Percentiles rank a stretch among this genome's conserved stretches.
phyloP scores from a whole-genome alignment of 768 basidiomycete species.

The Pluteus cervinus region DNA sequence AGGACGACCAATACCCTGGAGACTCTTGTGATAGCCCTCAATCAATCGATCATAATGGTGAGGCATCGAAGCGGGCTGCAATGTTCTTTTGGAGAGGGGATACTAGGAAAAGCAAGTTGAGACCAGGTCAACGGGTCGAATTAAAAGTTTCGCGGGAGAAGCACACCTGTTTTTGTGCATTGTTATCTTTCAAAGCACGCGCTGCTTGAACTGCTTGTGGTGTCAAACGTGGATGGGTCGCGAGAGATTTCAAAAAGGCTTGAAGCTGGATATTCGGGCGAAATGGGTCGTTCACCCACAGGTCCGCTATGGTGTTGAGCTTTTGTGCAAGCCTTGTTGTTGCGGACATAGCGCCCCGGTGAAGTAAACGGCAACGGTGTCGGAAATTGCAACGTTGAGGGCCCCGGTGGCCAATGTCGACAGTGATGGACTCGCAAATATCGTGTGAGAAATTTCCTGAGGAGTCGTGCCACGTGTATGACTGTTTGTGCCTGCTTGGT shows the following conservation, averaged over 20 bases:
- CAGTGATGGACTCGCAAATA: too few relatives aligned
- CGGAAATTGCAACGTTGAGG: too few relatives aligned
- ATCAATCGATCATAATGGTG: slow-evolving; percentile 67
- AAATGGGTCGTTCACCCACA: slow-evolving; percentile 71
- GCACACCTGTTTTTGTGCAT: slow-evolving; percentile 51
- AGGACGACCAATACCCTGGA: slow-evolving; percentile 68
- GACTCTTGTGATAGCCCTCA: slow-evolving; percentile 71
- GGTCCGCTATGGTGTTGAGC: slow-evolving; percentile 47
- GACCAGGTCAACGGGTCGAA: slow-evolving; percentile 6
- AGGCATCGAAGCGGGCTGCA: slow-evolving; percentile 68
- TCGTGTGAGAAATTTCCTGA: too few relatives aligned
- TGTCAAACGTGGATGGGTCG: slow-evolving; percentile 65
- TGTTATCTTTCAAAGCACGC: slow-evolving; percentile 47
- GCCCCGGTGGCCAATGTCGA: too few relatives aligned
- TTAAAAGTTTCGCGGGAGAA: slow-evolving; percentile 26
- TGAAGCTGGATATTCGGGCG: slow-evolving; percentile 72
- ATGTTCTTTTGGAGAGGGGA: slow-evolving; percentile 53
- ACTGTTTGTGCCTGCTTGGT: too few relatives aligned
- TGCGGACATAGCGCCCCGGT: slow-evolving; percentile 13
- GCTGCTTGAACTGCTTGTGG: slow-evolving; percentile 54
- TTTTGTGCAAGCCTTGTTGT: slow-evolving; percentile 36
- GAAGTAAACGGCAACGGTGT: too few relatives aligned
- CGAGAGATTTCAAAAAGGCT: slow-evolving; percentile 55
- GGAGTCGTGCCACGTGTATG: too few relatives aligned
- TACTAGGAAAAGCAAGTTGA: slow-evolving; percentile 39